A percentile compares a stretch with the other conserved stretches of the same genome.
Evolutionary conservation across 495 filamentous ascomycete genomes (phyloP).

Genomic region (Collariella sp.): DNA sequence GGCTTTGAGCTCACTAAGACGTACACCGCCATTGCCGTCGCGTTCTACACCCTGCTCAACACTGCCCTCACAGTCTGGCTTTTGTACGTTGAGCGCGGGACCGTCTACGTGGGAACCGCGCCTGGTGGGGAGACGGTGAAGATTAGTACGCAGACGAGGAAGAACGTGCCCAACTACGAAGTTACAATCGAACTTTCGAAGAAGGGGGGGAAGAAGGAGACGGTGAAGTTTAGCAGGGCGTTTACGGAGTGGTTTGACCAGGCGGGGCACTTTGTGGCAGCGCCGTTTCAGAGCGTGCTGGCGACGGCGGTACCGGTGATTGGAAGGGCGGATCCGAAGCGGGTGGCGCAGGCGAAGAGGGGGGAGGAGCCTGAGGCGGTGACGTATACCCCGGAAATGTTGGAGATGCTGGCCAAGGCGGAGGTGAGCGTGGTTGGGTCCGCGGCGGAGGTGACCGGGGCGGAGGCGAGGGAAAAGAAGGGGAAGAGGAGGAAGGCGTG

Average conservation of each 20-base stretch:
- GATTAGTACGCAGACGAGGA: conserved; percentile 59
- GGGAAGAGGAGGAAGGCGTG: conserved; percentile 41
- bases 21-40: conserved; percentile 67
- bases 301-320: conserved; percentile 60
- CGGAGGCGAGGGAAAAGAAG: conserved; percentile 29
- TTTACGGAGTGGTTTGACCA: conserved; percentile 85
- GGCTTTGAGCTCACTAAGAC: conserved; percentile 78
- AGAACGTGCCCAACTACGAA: conserved; percentile 71
- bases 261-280: conserved; percentile 70
- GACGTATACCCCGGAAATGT: conserved; percentile 30
- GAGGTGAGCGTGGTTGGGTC: conserved; percentile 19
- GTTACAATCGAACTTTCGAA: conserved; percentile 52
- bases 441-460: conserved; percentile 20
- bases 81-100: conserved; percentile 70
- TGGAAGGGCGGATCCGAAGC: conserved; percentile 57
- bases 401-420: conserved; percentile 35
- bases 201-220: conserved; percentile 39
- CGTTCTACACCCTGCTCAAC: conserved; percentile 73
- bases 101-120: conserved; percentile 62
- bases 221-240: conserved; percentile 50
- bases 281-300: conserved; percentile 77
- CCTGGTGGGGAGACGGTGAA: conserved; percentile 44
- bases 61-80: conserved; percentile 76
- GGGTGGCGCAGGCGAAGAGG: conserved; percentile 20
- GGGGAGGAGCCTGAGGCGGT: conserved; percentile 9